Conservation (phyloP, 257 asterid genomes). For the Agastache rugosa region DNA sequence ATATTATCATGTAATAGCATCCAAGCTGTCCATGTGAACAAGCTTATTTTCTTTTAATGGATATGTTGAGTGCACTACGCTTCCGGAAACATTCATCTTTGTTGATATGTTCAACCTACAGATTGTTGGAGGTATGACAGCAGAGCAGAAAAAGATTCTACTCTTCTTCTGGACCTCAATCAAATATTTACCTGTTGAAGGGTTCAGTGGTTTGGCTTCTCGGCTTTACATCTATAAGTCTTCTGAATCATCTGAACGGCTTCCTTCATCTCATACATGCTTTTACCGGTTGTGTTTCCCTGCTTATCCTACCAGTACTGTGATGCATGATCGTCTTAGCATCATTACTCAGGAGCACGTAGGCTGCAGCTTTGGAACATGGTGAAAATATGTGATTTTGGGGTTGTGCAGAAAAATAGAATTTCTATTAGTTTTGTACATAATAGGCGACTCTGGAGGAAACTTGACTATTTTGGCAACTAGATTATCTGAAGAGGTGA, state of each 20-base stretch:
- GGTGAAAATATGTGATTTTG: conserved; percentile 51
- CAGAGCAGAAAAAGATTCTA: conserved; percentile 79
- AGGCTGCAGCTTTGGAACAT: conserved; percentile 93
- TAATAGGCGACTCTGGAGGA: conserved; percentile 37
- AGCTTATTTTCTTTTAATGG: background rate
- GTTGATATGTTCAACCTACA: conserved; percentile 38
- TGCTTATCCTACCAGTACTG: conserved; percentile 57
- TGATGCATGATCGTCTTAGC: conserved; percentile 62
- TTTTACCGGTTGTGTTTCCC: conserved; percentile 88
- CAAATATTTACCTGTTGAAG: conserved; percentile 84
- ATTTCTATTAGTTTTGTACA: conserved; percentile 49
- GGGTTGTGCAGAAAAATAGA: conserved; percentile 54
- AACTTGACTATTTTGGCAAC: conserved; percentile 31
- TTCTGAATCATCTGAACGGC: conserved; percentile 60
- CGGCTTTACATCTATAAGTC: conserved; percentile 69
- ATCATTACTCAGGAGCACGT: conserved; percentile 89
- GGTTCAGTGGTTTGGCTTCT: conserved; percentile 88
- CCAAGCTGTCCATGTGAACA: background rate
- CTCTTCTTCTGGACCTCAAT: conserved; percentile 98
- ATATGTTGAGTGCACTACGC: background rate
- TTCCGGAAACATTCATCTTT: background rate
- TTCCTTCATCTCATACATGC: conserved; percentile 97
- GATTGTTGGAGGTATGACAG: conserved; percentile 75
- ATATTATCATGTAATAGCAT: background rate
- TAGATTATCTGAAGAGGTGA: conserved; percentile 40